Evolutionary conservation across 495 filamentous ascomycete species (phyloP), one percentile per base, ranked within the genome.

Genomic region (Daldinia grandis): DNA sequence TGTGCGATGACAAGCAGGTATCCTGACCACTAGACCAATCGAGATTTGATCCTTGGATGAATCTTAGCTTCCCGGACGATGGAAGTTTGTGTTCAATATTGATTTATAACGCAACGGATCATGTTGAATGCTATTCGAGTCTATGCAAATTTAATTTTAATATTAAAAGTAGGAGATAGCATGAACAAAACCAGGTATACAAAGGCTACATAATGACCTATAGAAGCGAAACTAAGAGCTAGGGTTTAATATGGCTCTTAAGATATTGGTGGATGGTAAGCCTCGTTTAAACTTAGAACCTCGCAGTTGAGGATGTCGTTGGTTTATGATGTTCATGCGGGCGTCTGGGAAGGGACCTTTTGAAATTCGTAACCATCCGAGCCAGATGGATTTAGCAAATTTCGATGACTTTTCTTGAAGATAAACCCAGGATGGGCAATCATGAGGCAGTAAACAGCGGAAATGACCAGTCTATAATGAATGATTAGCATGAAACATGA

Each of bases 11-110:
- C 70, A 73, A 73, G 70, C 70, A 73, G 70, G 70, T 73, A 73
- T 73, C 70, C 70, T 73, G 65, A 73, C 70, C 70, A 73, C 70
- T 73, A 73, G 70, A 73, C 70, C 70, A 73, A 73, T 73, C 70
- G 70, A 73, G 70, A 72, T 21, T 47, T 19, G 5, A 19, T 8
- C 4, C 2, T 21, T 24, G 8, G 19, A 21, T 47, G 33, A 14
- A 35, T 47, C 42, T 14, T 21, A 47, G 42, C 42, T 47, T 24
- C 42, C 10, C 19, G 24, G 42, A 21, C 19, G 19, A 24, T 47
- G 42, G 24, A 47, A 47, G 24, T 47, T 47, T 47, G 42, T 5
- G 17, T 24, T 24, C 42, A 47, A 47, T 24, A 1, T 47, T 4
- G 3, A 10, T 7, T 47, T 47, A 47, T 47, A 47, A 9, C 19